Percentiles rank a stretch among this genome's conserved stretches.
Evolutionary conservation across 2,329 filamentous ascomycete species (phyloP).

Genomic region (Chalaropsis thielavioides): DNA sequence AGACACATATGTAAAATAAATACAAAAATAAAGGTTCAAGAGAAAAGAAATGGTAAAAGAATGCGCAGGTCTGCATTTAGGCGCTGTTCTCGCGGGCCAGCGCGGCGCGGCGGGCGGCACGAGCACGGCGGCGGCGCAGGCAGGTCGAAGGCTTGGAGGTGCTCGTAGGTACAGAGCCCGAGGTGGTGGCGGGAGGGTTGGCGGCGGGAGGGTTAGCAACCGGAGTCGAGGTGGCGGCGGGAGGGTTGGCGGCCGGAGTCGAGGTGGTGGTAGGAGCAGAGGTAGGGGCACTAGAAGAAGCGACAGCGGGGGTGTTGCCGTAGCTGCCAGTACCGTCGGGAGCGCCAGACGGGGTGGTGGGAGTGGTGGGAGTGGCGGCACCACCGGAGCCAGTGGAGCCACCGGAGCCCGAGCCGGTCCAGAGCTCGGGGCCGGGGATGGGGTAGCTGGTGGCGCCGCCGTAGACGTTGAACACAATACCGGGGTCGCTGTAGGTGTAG

Average conservation of each 20-base stretch:
- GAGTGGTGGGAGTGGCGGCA: neutral
- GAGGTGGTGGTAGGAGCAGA: neutral
- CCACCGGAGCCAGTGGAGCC: neutral
- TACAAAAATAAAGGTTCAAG: neutral
- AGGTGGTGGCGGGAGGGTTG: conserved; percentile 7
- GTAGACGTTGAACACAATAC: conserved; percentile 48
- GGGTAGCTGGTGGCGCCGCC: conserved; percentile 22
- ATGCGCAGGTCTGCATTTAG: neutral
- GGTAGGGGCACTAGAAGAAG: conserved; percentile 11
- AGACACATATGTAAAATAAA: neutral
- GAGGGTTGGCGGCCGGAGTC: neutral
- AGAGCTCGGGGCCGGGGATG: conserved; percentile 27
- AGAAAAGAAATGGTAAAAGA: neutral
- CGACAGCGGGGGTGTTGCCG: conserved; percentile 13
- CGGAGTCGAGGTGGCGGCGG: conserved; percentile 8
- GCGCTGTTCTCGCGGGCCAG: conserved; percentile 5
- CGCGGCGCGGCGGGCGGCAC: conserved; percentile 18
- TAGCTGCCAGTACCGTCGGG: neutral
- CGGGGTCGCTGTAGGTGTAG: conserved; percentile 43
- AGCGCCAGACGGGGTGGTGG: neutral
- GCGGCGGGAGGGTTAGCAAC: conserved; percentile 8
- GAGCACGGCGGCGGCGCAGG: conserved; percentile 17
- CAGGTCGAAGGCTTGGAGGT: conserved; percentile 9
- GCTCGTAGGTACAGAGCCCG: conserved; percentile 6
- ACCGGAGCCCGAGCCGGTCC: conserved; percentile 19